Conservation (phyloP, 345 rosid species). For the Tarenaya hassleriana region DNA sequence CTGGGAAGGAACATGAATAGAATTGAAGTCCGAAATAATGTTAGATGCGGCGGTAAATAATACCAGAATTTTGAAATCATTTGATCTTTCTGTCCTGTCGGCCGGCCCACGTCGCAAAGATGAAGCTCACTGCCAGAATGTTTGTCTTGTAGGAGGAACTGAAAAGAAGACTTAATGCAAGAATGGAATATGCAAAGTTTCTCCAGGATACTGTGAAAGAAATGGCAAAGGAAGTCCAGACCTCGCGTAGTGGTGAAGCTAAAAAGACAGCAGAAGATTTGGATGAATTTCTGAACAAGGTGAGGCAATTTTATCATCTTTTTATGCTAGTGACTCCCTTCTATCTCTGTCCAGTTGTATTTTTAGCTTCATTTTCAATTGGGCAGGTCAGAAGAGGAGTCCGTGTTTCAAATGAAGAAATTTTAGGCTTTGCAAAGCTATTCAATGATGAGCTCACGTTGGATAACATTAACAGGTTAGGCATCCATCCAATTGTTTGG, state of each 20-base stretch:
- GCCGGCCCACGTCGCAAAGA: background rate
- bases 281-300: conserved; percentile 86
- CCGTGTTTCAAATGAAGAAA: conserved; percentile 85
- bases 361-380: conserved; percentile 20
- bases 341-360: conserved; percentile 5
- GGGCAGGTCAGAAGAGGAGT: conserved; percentile 89
- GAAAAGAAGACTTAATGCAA: conserved; percentile 81
- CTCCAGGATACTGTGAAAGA: conserved; percentile 95
- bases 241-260: conserved; percentile 69
- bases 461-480: conserved; percentile 93
- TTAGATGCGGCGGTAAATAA: background rate
- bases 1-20: too few species aligned
- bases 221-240: conserved; percentile 98
- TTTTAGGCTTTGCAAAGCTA: conserved; percentile 90
- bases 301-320: conserved; percentile 17
- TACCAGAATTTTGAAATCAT: conserved; percentile 2
- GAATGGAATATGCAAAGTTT: conserved; percentile 95
- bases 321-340: background rate
- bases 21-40: too few species aligned
- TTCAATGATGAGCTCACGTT: conserved; percentile 93
- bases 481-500: conserved; percentile 7
- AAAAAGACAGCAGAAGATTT: conserved; percentile 96
- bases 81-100: background rate
- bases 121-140: conserved; percentile 13
- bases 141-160: conserved; percentile 62